phyloP scores from a whole-genome alignment of 169 alveolate genomes.

The Plasmodium gaboni region DNA sequence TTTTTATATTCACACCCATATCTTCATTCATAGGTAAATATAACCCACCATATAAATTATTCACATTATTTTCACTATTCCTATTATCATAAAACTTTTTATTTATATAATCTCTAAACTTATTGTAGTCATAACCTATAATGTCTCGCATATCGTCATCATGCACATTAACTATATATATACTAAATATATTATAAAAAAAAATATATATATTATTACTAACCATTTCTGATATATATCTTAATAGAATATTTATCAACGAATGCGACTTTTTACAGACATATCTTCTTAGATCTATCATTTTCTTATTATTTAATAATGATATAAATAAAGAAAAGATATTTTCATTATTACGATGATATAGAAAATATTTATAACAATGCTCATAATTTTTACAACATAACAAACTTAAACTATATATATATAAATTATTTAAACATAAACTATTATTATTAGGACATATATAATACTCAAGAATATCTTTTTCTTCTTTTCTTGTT shows the following conservation, averaged over 20 bases:
- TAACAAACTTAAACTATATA: constrained; percentile 17
- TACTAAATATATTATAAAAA: constrained; percentile 17
- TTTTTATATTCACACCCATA: no score
- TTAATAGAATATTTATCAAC: constrained; percentile 25
- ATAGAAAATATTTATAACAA: constrained; percentile 23
- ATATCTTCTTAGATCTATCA: constrained; percentile 32
- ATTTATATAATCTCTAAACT: constrained; percentile 10
- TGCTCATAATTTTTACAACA: constrained; percentile 54
- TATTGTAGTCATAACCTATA: constrained; percentile 3
- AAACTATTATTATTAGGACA: constrained; percentile 4
- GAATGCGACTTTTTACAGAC: constrained; percentile 15
- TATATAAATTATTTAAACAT: constrained; percentile 9
- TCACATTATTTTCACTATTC: not conserved
- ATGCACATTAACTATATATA: constrained; percentile 3
- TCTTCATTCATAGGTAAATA: no score
- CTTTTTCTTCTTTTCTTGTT: not conserved
- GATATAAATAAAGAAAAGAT: constrained; percentile 37
- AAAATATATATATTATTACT: not conserved
- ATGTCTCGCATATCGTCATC: constrained; percentile 16
- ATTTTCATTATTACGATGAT: constrained; percentile 11
- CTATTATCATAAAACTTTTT: not conserved
- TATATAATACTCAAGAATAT: constrained; percentile 9
- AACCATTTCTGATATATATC: constrained; percentile 8
- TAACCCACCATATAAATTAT: not conserved
- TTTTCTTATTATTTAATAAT: not conserved